Evolutionary conservation across 345 rosid species (phyloP).

Genomic region (Limnanthes douglasii): DNA sequence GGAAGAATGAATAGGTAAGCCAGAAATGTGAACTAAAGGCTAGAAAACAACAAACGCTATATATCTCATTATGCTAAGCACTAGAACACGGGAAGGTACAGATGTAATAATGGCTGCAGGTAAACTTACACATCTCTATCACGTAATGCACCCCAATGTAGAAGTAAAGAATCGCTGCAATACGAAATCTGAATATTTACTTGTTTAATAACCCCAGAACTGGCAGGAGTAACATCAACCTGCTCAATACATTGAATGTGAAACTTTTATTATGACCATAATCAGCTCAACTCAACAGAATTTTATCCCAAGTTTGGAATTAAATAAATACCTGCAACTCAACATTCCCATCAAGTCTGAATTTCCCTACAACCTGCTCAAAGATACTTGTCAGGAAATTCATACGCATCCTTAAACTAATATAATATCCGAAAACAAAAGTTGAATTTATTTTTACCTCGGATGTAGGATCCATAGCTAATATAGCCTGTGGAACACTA

Average conservation of each 20-base stretch:
- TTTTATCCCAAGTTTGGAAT: constrained; percentile 2
- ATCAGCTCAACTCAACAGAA: constrained; percentile 5
- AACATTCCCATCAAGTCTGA: constrained; percentile 58
- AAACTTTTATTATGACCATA: constrained; percentile 1
- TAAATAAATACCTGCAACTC: constrained; percentile 56
- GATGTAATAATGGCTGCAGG: constrained; percentile 7
- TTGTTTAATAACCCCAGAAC: constrained; percentile 20
- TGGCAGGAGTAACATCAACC: constrained; percentile 46
- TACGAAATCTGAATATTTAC: constrained; percentile 45
- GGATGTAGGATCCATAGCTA: constrained; percentile 56
- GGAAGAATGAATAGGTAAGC: constrained; percentile 5
- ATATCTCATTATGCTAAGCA: neutral
- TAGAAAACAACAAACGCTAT: neutral
- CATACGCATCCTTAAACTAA: neutral
- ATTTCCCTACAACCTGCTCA: constrained; percentile 53
- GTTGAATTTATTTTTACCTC: constrained; percentile 24
- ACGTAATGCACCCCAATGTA: constrained; percentile 83
- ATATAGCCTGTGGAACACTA: constrained; percentile 42
- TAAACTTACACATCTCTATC: constrained; percentile 56
- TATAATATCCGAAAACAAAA: neutral
- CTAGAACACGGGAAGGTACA: neutral
- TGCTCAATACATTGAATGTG: constrained; percentile 16
- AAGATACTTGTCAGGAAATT: constrained; percentile 19
- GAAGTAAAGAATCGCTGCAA: constrained; percentile 49
- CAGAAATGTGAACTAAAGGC: neutral